Evolutionary conservation across 495 filamentous ascomycete species (phyloP).

Genomic region (Talaromyces nanjingensis): DNA sequence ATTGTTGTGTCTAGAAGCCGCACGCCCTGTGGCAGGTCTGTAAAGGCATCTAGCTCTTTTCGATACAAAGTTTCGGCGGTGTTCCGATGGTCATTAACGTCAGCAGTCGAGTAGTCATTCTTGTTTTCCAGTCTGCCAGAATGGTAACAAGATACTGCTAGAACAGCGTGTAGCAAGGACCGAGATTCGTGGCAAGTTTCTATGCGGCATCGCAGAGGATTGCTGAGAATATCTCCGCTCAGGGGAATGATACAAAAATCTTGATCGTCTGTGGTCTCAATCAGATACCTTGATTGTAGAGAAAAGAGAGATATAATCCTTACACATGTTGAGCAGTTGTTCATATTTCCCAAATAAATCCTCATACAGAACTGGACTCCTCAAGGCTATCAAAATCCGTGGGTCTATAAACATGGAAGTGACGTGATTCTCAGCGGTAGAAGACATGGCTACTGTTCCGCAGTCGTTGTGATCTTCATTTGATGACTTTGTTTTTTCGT

Average conservation of each 20-base stretch:
- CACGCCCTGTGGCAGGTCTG: neutral
- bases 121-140: neutral
- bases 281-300: conserved; percentile 1
- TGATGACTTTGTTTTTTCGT: neutral
- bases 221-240: conserved; percentile 2
- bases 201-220: conserved; percentile 4
- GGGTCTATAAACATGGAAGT: neutral
- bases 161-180: conserved; percentile 14
- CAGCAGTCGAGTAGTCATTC: conserved; percentile 4
- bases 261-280: neutral
- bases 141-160: conserved; percentile 18
- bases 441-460: neutral
- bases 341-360: neutral
- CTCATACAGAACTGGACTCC: conserved; percentile 1
- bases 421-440: neutral
- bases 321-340: conserved; percentile 1
- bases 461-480: neutral
- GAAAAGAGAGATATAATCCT: conserved; percentile 4
- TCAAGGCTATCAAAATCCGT: neutral
- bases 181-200: conserved; percentile 7
- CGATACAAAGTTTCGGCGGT: conserved; percentile 11
- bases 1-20: conserved; percentile 14
- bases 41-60: neutral
- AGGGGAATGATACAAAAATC: conserved; percentile 1
- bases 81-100: conserved; percentile 9